Base-by-base conservation (phyloP, 441 rosid genomes). In the Bruguiera hainesii region DNA sequence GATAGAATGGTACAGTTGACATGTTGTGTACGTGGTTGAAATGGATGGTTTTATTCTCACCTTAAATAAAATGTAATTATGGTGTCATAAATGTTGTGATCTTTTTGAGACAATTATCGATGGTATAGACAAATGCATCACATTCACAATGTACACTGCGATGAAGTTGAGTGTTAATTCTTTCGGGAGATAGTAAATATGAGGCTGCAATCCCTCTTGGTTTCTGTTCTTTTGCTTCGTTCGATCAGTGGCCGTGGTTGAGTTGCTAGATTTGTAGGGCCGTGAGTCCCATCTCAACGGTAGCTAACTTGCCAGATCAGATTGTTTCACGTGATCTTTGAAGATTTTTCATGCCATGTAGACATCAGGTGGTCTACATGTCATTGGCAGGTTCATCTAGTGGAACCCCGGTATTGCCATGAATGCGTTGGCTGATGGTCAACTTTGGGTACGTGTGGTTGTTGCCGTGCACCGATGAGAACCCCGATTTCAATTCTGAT, bases 1-100 rank as follows among this genome's bases (percentile, higher is more conserved):
- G 84, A 83, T 84, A 82, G 85, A 77, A 76, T 76, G 75, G 72
- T 61, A 69, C 56, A 39, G 50, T 66, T 72, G 82, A 77, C 83
- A 63, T 70, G 66, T 56, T 58, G 65, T 57, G 35, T 71, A 46
- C 71, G 73, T 81, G 84, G 83, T 67, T 77, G 78, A 75, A 73
- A 82, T 71, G 70, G 84, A 71, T 59, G 75, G 79, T 60, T 66
- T 73, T 69, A 76, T 81, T 9, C 82, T 60, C 82, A 68, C 83
- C 88, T 73, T 60, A 63, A 53, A 81, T 62, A 48, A 63, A 50
- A 37, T 31, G 35, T 52, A 62, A 73, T 50, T 25, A 18, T 67
- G 25, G 13, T 10, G 48, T 51, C 16, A 46, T 57, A 64, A 72
- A 35, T 28, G 61, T 56, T 5, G 53, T 13, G 76, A 74, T 75